Base-by-base conservation (phyloP, 441 rosid species). In the Arabidopsis hybrid region DNA sequence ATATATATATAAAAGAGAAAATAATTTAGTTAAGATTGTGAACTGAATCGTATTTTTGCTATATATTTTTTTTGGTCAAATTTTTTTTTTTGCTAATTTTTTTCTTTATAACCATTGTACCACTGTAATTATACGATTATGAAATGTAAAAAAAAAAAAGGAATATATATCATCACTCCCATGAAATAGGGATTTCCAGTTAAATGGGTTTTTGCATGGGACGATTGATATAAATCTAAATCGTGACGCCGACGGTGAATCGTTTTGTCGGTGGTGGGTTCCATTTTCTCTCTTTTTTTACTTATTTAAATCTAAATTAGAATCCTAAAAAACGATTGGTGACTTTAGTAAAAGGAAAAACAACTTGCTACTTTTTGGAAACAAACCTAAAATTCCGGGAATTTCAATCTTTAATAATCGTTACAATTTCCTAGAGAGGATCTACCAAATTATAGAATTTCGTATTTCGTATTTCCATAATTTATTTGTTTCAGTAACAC, bases 221-320 rank as follows among this genome's bases (percentile, higher is more conserved):
- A 49, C 1, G 29, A 63, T 63, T 6, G 9, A 34, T 45, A 43
- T 0, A 7, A 66, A 55, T n/a, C n/a, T n/a, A 39, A 40, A 43
- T 42, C 43, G 63, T 67, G n/a, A 17, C 14, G 67, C 74, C 67
- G 74, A 49, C 73, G 63, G 73, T 74, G 58, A 42, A 60, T 75
- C 21, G 42, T 60, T 60, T 17, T 60, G 73, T 74, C 78, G 78
- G 78, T 75, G 69, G 64, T 75, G 73, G 78, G 73, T 34, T 59
- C 73, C 78, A 75, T 43, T 42, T 14, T 53, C 2, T 13, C 14
- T 0, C n/a, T n/a, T 10, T 1, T 8, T 1, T 18, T 50, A 47
- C 18, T 16, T 35, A 47, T 7, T 60, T 11, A 59, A 13, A 8
- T 39, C n/a, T 6, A 67, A 42, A 42, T 60, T 32, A 74, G 18